Conservation (phyloP, 2,329 filamentous ascomycete genomes). For the Zymoseptoria brevis region DNA sequence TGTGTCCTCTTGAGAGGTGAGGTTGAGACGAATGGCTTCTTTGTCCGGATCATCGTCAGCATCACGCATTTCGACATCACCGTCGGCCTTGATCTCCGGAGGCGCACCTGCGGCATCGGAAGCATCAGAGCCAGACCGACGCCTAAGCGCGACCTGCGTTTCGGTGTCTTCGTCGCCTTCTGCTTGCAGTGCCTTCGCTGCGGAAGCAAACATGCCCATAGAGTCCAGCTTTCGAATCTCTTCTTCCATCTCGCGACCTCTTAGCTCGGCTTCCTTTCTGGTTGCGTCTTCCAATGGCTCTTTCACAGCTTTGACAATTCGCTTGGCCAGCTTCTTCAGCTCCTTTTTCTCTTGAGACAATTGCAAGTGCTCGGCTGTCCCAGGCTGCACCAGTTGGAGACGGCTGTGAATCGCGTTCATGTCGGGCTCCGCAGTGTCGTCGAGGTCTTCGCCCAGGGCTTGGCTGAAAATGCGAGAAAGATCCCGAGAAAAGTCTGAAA, state of each 20-base stretch:
- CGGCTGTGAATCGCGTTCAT: constrained; percentile 36
- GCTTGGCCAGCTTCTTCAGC: constrained; percentile 75
- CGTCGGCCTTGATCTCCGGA: constrained; percentile 15
- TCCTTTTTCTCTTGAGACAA: constrained; percentile 62
- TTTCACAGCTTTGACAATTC: constrained; percentile 78
- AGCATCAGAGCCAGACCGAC: constrained; percentile 30
- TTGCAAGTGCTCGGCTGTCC: constrained; percentile 33
- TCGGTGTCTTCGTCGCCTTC: constrained; percentile 34
- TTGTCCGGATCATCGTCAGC: constrained; percentile 25
- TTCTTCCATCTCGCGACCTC: constrained; percentile 59
- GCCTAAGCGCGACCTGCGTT: constrained; percentile 7
- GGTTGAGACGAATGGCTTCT: constrained; percentile 17
- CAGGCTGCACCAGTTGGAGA: constrained; percentile 29
- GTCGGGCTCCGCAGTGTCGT: constrained; percentile 20
- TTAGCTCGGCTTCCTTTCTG: constrained; percentile 73
- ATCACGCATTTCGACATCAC: constrained; percentile 24
- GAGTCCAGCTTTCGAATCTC: constrained; percentile 66
- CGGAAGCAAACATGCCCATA: constrained; percentile 48
- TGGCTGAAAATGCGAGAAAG: constrained; percentile 49
- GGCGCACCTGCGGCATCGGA: constrained; percentile 33
- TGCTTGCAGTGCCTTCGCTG: constrained; percentile 41
- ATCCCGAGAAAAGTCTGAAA: constrained; percentile 53
- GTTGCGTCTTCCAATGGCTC: constrained; percentile 68
- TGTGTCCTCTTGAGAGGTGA: constrained; percentile 14
- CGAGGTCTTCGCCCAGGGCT: constrained; percentile 36